Base-by-base conservation (phyloP, 2,329 filamentous ascomycete species). In the Ophiostoma himal-ulmi region DNA sequence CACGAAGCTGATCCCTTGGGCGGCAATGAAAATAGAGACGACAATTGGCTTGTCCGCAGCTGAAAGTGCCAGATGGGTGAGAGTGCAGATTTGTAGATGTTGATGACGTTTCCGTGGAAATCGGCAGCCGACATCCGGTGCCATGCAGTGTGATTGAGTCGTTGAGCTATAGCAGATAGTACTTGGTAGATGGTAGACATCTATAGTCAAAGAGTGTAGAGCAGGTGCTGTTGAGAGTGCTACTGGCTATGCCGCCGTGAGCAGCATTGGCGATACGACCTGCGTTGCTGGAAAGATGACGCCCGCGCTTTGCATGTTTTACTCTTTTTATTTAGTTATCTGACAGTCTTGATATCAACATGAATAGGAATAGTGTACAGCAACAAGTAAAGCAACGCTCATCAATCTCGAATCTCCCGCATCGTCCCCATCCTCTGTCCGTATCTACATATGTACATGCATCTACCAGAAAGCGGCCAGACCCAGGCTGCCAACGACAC, bases 391-490 rank as follows among this genome's bases (percentile, higher is more conserved):
- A 65, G 39, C 62, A 65, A 65, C 62, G 62, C 62, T 65, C 44
- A n/a, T 65, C 30, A 30, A 30, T 30, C 52, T 26, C 11, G 5
- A 37, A 65, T 39, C 34, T 39, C 26, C 17, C 26, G 11, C 2
- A 17, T 30, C 52, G 6, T 5, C n/a, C n/a, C 20, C 52, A 22
- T 26, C 1, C 7, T n/a, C 52, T 57, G n/a, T 62, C 26, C 36
- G 22, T 5, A 14, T 14, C 1, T 5, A 17, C 6, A 10, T 3
- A 11, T 30, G 1, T 22, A 20, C 20, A 10, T 6, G 20, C 34
- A 1, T 57, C 67, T 71, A 71, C 62, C 67, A 72, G 67, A 85
- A 79, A 74, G 85, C 83, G 41, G 81, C 83, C 54, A 88, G 77
- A 57, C 80, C 82, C 71, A 84, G 75, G 74, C 76, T 82, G 71